Conservation (phyloP, 2,329 filamentous ascomycete species). For the Thelonectria discophora region DNA sequence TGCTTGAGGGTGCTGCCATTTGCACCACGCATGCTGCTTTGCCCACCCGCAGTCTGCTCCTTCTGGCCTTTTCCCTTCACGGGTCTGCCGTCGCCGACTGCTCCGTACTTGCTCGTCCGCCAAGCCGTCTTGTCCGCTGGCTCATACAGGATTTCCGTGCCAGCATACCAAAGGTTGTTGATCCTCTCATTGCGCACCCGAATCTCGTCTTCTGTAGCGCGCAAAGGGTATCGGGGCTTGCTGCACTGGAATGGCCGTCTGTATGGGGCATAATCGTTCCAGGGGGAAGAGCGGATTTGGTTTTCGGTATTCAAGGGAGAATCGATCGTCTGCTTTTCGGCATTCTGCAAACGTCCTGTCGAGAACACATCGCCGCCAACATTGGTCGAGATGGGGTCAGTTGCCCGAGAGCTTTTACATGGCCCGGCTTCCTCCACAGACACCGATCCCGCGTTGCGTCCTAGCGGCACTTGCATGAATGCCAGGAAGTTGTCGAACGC, state of each 20-base stretch:
- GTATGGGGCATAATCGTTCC: conserved; percentile 15
- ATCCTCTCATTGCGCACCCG: conserved; percentile 42
- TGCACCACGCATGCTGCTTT: conserved; percentile 31
- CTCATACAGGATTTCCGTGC: conserved; percentile 46
- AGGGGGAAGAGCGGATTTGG: conserved; percentile 5
- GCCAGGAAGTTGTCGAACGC: not conserved
- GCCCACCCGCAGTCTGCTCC: conserved; percentile 49
- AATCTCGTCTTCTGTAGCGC: conserved; percentile 37
- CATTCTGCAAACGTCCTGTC: conserved; percentile 3
- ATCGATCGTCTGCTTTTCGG: too few species aligned
- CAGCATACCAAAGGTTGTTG: conserved; percentile 52
- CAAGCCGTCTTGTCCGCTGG: conserved; percentile 45
- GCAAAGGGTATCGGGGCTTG: conserved; percentile 15
- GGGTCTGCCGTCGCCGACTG: conserved; percentile 50
- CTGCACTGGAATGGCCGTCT: not conserved
- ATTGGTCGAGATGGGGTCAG: not conserved
- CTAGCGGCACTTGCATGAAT: not conserved
- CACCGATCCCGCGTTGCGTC: not conserved
- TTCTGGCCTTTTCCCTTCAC: conserved; percentile 38
- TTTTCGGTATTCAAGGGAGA: too few species aligned
- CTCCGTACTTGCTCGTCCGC: conserved; percentile 46
- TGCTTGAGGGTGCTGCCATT: too few species aligned
- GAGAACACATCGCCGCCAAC: conserved; percentile 10
- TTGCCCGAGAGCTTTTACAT: conserved; percentile 5
- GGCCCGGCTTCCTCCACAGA: not conserved